Percentiles rank a stretch among this genome's conserved stretches.
Conservation (phyloP, 805 yeast species). For the Pichia phayaonensis region DNA sequence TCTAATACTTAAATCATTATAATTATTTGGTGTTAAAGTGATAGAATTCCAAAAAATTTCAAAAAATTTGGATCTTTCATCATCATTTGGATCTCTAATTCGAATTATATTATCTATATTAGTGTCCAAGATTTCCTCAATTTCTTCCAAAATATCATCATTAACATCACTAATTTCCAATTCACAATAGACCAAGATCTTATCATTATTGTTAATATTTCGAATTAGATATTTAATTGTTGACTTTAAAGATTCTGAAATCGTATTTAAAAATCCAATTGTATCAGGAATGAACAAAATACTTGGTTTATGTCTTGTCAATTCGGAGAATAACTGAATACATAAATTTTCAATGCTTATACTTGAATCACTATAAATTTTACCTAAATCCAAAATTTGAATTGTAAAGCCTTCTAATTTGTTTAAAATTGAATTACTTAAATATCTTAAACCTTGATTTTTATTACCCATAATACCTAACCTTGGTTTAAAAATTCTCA, state of each 20-base stretch:
- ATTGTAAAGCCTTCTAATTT: constrained; percentile 84
- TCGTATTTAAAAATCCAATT: constrained; percentile 65
- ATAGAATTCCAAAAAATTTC: constrained; percentile 45
- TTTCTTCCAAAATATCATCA: constrained; percentile 29
- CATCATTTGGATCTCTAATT: constrained; percentile 31
- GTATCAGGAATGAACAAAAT: constrained; percentile 77
- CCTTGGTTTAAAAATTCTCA: constrained; percentile 78
- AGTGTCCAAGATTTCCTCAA: constrained; percentile 52
- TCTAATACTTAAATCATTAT: constrained; percentile 53
- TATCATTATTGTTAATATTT: constrained; percentile 62
- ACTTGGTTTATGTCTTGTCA: constrained; percentile 83
- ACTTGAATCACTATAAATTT: constrained; percentile 68
- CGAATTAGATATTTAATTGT: constrained; percentile 65
- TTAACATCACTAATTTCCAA: constrained; percentile 49
- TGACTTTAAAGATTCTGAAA: constrained; percentile 62
- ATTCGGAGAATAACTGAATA: constrained; percentile 80
- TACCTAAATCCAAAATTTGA: constrained; percentile 76
- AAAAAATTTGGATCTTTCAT: constrained; percentile 54
- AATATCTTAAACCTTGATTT: constrained; percentile 84
- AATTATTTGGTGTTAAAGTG: constrained; percentile 61
- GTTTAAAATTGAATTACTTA: constrained; percentile 75
- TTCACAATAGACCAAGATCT: constrained; percentile 65
- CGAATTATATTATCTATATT: constrained; percentile 42
- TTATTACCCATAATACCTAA: constrained; percentile 61
- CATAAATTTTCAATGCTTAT: constrained; percentile 77